Evolutionary conservation across 305 asterid species (phyloP).

Genomic region (Euphrasia arctica): DNA sequence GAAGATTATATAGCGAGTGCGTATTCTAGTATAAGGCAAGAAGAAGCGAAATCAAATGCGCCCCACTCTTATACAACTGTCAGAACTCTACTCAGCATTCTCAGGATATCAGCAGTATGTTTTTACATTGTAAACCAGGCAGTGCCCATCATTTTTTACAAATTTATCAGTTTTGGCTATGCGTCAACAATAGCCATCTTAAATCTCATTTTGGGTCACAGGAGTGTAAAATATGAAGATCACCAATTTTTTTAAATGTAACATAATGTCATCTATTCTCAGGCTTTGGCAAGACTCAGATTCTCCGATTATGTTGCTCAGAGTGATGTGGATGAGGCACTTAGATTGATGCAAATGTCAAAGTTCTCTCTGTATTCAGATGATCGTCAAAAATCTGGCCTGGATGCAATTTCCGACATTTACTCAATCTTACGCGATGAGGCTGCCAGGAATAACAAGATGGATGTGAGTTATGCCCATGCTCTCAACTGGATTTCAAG

Average conservation of each 20-base stretch:
- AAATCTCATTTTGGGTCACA: neutral
- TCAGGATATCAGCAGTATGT: slow-evolving; percentile 94
- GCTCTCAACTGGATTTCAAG: slow-evolving; percentile 98
- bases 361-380: slow-evolving; percentile 96
- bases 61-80: slow-evolving; percentile 95
- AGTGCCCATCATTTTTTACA: neutral
- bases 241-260: neutral
- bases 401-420: slow-evolving; percentile 95
- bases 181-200: neutral
- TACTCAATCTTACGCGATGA: slow-evolving; percentile 92
- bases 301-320: slow-evolving; percentile 68
- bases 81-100: slow-evolving; percentile 94
- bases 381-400: slow-evolving; percentile 80
- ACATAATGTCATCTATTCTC: slow-evolving; percentile 23
- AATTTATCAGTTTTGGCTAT: neutral
- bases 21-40: slow-evolving; percentile 93
- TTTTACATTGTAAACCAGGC: neutral
- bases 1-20: slow-evolving; percentile 92
- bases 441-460: slow-evolving; percentile 79
- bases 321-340: slow-evolving; percentile 99
- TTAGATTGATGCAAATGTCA: slow-evolving; percentile 97
- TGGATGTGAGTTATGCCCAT: slow-evolving; percentile 86
- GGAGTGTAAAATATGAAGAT: neutral
- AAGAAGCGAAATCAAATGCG: slow-evolving; percentile 87
- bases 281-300: slow-evolving; percentile 96